Base-by-base conservation (phyloP, 352 stramenopile genomes). In the Pythium dissimile region DNA sequence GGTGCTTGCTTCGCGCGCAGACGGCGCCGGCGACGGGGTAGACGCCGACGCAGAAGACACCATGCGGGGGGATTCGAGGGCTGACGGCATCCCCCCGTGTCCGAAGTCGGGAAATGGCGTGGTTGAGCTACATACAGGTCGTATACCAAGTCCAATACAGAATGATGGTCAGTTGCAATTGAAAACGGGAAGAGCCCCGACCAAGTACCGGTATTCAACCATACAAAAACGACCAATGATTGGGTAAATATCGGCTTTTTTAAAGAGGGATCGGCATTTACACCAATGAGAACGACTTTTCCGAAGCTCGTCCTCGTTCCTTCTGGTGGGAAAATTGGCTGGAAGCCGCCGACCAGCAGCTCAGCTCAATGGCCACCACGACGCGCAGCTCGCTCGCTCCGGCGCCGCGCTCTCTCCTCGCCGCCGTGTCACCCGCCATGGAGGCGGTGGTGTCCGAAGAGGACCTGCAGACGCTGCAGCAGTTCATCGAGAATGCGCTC, bases 401-500 rank as follows among this genome's bases (percentile, higher is more conserved):
- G 16, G 24, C 49, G 9, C 15, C 35, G 23, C 32, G 20, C 12
- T 1, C 30, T 34, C 7, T 30, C n/a, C 16, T 20, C 41, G 21
- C 8, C 21, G 41, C 10, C 42, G 41, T 28, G 39, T 31, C 48
- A 23, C 13, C 54, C 7, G 20, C 44, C 18, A 48, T 62, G 45
- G 54, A 48, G 26, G 39, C 37, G 9, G 5, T 58, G 23, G 60
- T 67, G 18, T 44, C 59, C 3, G 78, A 89, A 63, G 69, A 87
- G 39, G 79, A 88, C 45, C 68, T 94, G 6, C 64, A 66, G 52
- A 87, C 70, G 48, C 81, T 92, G 65, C 76, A 89, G 52, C 69
- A 81, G 61, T 91, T 94, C 59, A 88, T 94, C 54, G 80, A 94
- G 69, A 91, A 89, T 55, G 84, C 84, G 37, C 68, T 92, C 64